phyloP scores from a whole-genome alignment of 2,329 filamentous ascomycete species.

The Fusarium phyllophilum region DNA sequence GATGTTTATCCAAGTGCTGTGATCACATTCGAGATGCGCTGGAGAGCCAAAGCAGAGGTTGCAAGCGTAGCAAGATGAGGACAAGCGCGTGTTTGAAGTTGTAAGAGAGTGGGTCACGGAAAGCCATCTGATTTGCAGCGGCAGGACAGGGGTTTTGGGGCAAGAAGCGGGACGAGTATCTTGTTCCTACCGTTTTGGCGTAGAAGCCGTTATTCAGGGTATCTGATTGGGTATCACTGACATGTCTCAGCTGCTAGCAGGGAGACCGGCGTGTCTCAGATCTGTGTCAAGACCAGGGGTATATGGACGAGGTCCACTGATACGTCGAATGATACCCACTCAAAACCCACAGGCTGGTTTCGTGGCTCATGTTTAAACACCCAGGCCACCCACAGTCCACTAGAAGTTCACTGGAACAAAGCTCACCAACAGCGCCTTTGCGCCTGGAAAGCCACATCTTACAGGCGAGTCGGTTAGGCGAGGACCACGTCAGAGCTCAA shows the following conservation, averaged over 20 bases:
- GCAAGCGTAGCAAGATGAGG: conserved; percentile 26
- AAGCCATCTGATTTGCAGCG: conserved; percentile 40
- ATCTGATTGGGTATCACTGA: conserved; percentile 24
- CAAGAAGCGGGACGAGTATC: conserved; percentile 37
- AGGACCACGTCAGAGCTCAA: conserved; percentile 39
- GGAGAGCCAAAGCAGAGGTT: conserved; percentile 21
- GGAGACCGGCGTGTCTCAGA: conserved; percentile 52
- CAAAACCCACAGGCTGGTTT: conserved; percentile 10
- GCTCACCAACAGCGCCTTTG: conserved; percentile 5
- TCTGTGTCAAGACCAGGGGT: conserved; percentile 53
- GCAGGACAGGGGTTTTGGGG: conserved; percentile 26
- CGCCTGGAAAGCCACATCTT: conserved; percentile 10
- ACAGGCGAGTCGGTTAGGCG: conserved; percentile 16
- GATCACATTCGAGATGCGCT: conserved; percentile 14
- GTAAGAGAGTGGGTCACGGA: conserved; percentile 27
- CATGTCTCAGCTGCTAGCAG: conserved; percentile 27
- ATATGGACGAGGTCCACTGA: conserved; percentile 7
- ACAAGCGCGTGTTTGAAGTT: conserved; percentile 45
- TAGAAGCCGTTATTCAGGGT: conserved; percentile 18
- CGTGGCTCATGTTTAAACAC: conserved; percentile 13
- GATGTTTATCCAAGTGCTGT: conserved; percentile 15
- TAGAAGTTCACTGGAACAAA: conserved; percentile 33
- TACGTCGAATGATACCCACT: conserved; percentile 17
- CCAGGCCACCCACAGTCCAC: neutral
- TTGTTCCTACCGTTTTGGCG: conserved; percentile 39